Conservation (phyloP, 2,329 filamentous ascomycete species). For the Arachnomyces sp. region DNA sequence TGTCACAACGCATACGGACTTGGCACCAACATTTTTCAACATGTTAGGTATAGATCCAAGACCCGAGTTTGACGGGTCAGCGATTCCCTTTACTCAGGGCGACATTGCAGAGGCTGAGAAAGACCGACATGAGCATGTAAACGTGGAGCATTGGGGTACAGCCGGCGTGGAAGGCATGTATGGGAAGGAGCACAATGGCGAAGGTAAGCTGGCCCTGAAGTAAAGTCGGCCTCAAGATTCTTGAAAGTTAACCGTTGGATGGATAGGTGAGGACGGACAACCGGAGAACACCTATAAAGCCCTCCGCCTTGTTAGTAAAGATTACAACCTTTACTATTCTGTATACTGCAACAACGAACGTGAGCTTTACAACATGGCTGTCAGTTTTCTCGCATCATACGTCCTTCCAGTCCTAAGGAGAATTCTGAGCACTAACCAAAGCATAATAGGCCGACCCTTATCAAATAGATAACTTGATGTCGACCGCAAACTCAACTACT, state of each 20-base stretch:
- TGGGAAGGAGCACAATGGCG: constrained; percentile 15
- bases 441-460: constrained; percentile 11
- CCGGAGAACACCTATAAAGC: constrained; percentile 55
- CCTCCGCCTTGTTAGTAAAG: constrained; percentile 44
- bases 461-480: constrained; percentile 23
- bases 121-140: constrained; percentile 46
- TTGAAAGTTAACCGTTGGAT: constrained; percentile 20
- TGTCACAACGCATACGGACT: constrained; percentile 55
- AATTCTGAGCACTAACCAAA: constrained; percentile 44
- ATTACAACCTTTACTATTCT: constrained; percentile 56
- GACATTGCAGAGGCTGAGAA: constrained; percentile 14
- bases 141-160: constrained; percentile 50
- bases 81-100: constrained; percentile 42
- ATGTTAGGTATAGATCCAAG: constrained; percentile 33
- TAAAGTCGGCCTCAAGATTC: constrained; percentile 22
- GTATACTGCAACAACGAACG: constrained; percentile 62
- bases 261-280: constrained; percentile 14
- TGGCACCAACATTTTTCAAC: constrained; percentile 53
- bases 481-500: constrained; percentile 19
- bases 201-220: constrained; percentile 16
- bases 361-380: constrained; percentile 56
- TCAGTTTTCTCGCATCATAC: constrained; percentile 18
- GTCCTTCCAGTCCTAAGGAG: constrained; percentile 24
- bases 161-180: constrained; percentile 22
- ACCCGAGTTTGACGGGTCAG: constrained; percentile 49